Evolutionary conservation across 78 protist species (phyloP).

Genomic region (Chrysochromulina tobinii): DNA sequence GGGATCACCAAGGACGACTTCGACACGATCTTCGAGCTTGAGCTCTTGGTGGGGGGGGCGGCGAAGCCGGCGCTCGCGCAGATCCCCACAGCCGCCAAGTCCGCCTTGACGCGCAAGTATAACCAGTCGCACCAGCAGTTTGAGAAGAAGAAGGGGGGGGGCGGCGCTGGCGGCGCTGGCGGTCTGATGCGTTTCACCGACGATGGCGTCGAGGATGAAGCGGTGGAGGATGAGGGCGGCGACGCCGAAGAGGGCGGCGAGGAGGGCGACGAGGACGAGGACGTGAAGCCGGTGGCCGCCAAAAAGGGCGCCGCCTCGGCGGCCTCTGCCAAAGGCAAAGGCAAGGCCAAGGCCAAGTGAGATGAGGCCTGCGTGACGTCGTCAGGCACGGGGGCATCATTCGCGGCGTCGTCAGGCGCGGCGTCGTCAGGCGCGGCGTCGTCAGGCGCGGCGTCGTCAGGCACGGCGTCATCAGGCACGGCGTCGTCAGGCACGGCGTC

Average conservation of each 20-base stretch:
- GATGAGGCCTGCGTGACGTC: no score
- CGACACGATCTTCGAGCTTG: neutral
- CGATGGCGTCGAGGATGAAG: neutral
- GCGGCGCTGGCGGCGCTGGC: neutral
- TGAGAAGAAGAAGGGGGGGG: neutral
- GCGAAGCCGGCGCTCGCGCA: neutral
- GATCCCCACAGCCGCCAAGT: neutral
- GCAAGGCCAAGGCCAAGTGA: neutral
- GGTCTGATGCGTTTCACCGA: neutral
- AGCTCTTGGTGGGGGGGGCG: neutral
- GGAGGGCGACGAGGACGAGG: neutral
- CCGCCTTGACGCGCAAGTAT: constrained; percentile 33
- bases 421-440: no score
- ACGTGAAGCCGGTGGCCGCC: neutral
- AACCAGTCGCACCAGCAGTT: neutral
- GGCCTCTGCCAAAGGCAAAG: neutral
- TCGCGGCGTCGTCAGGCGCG: no score
- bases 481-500: no score
- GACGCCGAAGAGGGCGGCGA: constrained; percentile 5
- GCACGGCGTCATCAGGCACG: no score
- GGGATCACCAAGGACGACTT: constrained; percentile 30
- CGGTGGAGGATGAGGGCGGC: neutral
- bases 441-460: no score
- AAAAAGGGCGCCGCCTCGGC: neutral
- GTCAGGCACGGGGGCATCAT: no score